A percentile compares a stretch with the other conserved stretches of the same genome.
phyloP scores from a whole-genome alignment of 306 rosid species.

The Ceratonia siliqua region DNA sequence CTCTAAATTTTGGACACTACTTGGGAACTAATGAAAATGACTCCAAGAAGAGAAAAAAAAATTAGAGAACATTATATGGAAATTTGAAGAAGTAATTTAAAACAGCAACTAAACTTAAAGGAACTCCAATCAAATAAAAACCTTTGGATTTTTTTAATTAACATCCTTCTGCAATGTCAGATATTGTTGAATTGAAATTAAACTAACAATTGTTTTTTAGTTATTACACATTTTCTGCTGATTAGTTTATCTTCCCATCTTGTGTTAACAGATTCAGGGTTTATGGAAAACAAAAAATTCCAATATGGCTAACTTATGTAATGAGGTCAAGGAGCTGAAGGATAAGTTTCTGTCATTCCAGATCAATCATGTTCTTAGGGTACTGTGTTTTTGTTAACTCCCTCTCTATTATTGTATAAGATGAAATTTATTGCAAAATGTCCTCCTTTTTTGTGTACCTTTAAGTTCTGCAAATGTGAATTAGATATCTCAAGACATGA shows the following conservation, averaged over 20 bases:
- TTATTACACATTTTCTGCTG: conserved; percentile 3
- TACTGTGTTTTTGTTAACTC: conserved; percentile 32
- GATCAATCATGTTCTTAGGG: conserved; percentile 75
- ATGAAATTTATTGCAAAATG: background rate
- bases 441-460: background rate
- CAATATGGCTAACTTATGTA: conserved; percentile 67
- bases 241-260: background rate
- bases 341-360: conserved; percentile 62
- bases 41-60: background rate
- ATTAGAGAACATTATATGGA: background rate
- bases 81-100: background rate
- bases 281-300: conserved; percentile 65
- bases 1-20: background rate
- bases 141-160: background rate
- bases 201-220: background rate
- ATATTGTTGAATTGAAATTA: conserved; percentile 2
- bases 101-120: background rate
- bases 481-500: background rate
- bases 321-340: conserved; percentile 60
- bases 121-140: background rate
- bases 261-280: conserved; percentile 61
- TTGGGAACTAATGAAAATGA: background rate
- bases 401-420: background rate
- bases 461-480: background rate
- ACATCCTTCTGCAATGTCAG: background rate